Evolutionary conservation across 2,329 filamentous ascomycete species (phyloP).

Genomic region (Ophioceras dolichostomum): DNA sequence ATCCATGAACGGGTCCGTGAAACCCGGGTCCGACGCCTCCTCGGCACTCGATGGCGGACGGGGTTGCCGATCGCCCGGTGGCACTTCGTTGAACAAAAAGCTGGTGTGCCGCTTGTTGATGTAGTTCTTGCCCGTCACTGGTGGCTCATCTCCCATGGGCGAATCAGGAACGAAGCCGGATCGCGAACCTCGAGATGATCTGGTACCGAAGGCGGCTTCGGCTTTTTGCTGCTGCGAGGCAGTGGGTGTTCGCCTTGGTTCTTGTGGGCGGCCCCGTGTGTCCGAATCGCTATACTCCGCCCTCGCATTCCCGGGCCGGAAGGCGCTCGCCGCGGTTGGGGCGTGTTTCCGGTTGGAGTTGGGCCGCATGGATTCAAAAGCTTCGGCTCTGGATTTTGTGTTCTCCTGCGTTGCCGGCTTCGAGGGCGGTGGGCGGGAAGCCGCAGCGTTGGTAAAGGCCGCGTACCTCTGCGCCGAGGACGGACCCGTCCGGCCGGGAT

Average conservation of each 20-base stretch:
- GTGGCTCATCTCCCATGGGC: slow-evolving; percentile 38
- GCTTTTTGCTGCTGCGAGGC: slow-evolving; percentile 40
- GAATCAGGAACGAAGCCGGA: slow-evolving; percentile 37
- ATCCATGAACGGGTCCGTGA: slow-evolving; percentile 31
- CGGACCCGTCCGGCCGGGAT: slow-evolving; percentile 9
- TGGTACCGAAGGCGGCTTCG: slow-evolving; percentile 39
- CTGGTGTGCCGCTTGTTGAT: slow-evolving; percentile 17
- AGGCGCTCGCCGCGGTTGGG: slow-evolving; percentile 12
- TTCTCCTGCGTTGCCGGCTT: slow-evolving; percentile 9
- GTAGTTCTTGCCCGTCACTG: slow-evolving; percentile 37
- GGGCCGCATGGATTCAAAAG: slow-evolving; percentile 22
- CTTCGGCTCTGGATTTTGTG: slow-evolving; percentile 14
- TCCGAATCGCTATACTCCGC: too few species aligned
- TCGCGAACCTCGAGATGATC: slow-evolving; percentile 18
- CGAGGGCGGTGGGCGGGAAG: slow-evolving; percentile 8
- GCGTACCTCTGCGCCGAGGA: slow-evolving; percentile 12
- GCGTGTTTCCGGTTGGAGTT: slow-evolving; percentile 6
- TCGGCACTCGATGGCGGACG: slow-evolving; percentile 17
- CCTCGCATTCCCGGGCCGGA: slow-evolving; percentile 13
- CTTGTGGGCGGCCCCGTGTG: too few species aligned
- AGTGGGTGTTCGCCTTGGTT: slow-evolving; percentile 25
- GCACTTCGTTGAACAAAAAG: slow-evolving; percentile 13
- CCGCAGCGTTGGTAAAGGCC: slow-evolving; percentile 7
- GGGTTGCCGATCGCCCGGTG: slow-evolving; percentile 5
- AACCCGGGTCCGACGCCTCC: slow-evolving; percentile 32